Base-by-base conservation (phyloP, 345 rosid genomes). In the Populus nigra region DNA sequence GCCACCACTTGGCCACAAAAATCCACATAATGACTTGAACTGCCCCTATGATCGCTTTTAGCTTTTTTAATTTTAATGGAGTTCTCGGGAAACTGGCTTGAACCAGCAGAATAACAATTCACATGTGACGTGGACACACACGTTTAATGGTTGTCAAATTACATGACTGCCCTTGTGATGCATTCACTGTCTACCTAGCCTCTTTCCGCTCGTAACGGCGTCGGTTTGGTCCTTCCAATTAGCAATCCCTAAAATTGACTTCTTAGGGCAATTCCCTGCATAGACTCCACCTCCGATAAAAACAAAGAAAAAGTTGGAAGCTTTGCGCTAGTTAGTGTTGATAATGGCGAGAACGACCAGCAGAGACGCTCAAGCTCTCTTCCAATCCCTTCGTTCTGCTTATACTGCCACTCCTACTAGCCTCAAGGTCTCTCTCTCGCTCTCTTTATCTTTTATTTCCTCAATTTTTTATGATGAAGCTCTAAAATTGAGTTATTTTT, bases 321-420 rank as follows among this genome's bases (percentile, higher is more conserved):
- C 27, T n/a, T n/a, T 8, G 63, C 63, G 5, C 27, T 10, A 29
- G 35, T 18, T n/a, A 33, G 33, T 27, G 10, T 31, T 25, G 9
- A 49, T 36, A 80, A 92, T 92, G 97, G 95, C 73, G 84, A 86
- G 88, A 87, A 84, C 91, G 15, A 86, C 91, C 0, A 78, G 86
- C 77, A 92, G 83, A 75, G 94, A 91, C 41, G 92, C 97, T 65
- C 92, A 87, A 71, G 93, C 92, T 61, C 92, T 92, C 6, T 86
- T 91, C 71, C 90, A 81, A 0, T 90, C 95, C 66, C 95, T 92
- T 77, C 90, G 89, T 29, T 87, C 97, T 35, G 93, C 97, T 76
- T 92, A 92, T 73, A 82, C 86, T 35, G 91, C 95, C 73, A 92
- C 95, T 72, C 94, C 95, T 27, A 87, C 84, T 27, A 83, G 75